These are phyloP conservation scores for Macrophomina phaseolina DNA, from an alignment of 2,329 filamentous ascomycete genomes.

Conservation along the genomic window DNA sequence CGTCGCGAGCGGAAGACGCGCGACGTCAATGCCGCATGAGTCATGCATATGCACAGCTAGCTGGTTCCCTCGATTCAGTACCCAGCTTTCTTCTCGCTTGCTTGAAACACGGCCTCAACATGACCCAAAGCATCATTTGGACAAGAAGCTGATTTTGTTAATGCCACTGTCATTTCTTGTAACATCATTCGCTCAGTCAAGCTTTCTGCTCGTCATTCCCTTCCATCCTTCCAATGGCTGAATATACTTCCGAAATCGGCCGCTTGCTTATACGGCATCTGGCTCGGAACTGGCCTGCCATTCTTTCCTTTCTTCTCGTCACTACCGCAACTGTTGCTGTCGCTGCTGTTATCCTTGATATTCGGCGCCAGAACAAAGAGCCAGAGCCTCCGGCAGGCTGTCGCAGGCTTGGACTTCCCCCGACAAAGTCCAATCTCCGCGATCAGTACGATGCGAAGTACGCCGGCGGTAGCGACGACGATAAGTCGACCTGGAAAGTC, in stretches of 20 bases:
- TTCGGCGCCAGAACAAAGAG: slow-evolving; percentile 4
- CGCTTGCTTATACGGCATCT: slow-evolving; percentile 43
- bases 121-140: not conserved
- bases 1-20: slow-evolving; percentile 12
- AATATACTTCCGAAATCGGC: slow-evolving; percentile 33
- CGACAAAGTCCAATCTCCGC: slow-evolving; percentile 56
- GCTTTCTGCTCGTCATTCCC: not conserved
- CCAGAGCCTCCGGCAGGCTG: slow-evolving; percentile 52
- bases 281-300: slow-evolving; percentile 1
- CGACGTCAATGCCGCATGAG: slow-evolving; percentile 20
- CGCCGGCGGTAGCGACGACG: slow-evolving; percentile 33
- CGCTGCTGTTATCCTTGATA: slow-evolving; percentile 11
- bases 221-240: not conserved
- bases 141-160: no score
- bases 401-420: slow-evolving; percentile 56
- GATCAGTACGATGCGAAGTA: slow-evolving; percentile 63
- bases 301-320: not conserved
- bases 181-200: not conserved
- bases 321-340: not conserved
- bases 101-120: not conserved
- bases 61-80: not conserved
- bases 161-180: not conserved
- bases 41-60: not conserved
- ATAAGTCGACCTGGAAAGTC: slow-evolving; percentile 46
- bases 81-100: not conserved